Conservation (phyloP, 2,329 filamentous ascomycete genomes). For the Nothophaeocryptopus gaeumannii region DNA sequence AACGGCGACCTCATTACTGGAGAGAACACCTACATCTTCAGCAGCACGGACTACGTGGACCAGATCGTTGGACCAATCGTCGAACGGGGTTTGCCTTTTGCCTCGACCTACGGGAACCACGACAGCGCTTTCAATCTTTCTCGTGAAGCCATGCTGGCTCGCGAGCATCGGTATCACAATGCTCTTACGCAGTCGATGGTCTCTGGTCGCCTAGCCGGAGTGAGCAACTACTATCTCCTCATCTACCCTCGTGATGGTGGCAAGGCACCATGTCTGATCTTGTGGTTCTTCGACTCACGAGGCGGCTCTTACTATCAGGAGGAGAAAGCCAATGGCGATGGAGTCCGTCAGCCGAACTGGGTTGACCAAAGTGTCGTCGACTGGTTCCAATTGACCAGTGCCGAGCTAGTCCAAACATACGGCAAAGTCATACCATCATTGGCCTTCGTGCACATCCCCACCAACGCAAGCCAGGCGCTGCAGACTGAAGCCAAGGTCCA, state of each 20-base stretch:
- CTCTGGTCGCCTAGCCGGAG: slow-evolving; percentile 37
- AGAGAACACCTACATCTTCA: slow-evolving; percentile 57
- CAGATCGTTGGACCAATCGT: slow-evolving; percentile 59
- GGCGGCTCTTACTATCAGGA: slow-evolving; percentile 55
- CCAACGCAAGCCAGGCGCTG: slow-evolving; percentile 41
- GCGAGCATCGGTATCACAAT: slow-evolving; percentile 39
- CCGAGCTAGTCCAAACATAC: slow-evolving; percentile 17
- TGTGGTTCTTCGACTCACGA: slow-evolving; percentile 72
- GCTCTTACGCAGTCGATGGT: slow-evolving; percentile 48
- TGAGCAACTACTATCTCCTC: slow-evolving; percentile 56
- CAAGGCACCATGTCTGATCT: slow-evolving; percentile 44
- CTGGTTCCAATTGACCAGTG: slow-evolving; percentile 44
- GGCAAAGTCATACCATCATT: slow-evolving; percentile 45
- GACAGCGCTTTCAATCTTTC: slow-evolving; percentile 61
- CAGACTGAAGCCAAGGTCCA: slow-evolving; percentile 43
- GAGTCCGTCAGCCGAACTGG: slow-evolving; percentile 42
- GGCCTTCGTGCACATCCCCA: slow-evolving; percentile 57
- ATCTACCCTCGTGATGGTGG: slow-evolving; percentile 48
- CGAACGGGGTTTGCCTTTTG: slow-evolving; percentile 57
- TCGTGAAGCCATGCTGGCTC: slow-evolving; percentile 41
- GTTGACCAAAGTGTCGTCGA: slow-evolving; percentile 44
- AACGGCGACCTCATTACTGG: slow-evolving; percentile 67
- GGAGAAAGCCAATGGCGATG: slow-evolving; percentile 31
- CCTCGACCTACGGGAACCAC: slow-evolving; percentile 70
- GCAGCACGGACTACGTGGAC: slow-evolving; percentile 59